Conservation (phyloP, 441 rosid genomes). For the Pelargonium fulgidum region DNA sequence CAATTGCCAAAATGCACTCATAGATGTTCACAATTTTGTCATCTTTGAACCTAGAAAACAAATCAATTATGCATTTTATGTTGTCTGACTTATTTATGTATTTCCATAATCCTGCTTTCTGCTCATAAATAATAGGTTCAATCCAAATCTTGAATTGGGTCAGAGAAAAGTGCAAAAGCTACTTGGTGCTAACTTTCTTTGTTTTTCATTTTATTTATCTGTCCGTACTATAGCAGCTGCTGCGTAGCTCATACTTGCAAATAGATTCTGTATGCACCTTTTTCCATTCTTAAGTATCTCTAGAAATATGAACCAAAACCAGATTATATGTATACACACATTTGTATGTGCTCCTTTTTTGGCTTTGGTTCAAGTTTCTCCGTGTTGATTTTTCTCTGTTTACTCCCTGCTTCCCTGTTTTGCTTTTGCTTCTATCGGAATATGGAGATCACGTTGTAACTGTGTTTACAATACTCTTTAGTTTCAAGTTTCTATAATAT, state of each 20-base stretch:
- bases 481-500: not conserved
- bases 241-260: not conserved
- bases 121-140: no score
- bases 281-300: not conserved
- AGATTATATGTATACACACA: not conserved
- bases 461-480: not conserved
- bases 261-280: no score
- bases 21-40: not conserved
- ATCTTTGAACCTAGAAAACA: not conserved
- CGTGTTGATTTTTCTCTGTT: not conserved
- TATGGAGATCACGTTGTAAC: not conserved
- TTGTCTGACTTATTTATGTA: not conserved
- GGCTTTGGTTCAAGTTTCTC: not conserved
- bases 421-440: not conserved
- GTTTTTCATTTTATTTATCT: not conserved
- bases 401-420: not conserved
- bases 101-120: not conserved
- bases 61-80: not conserved
- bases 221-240: not conserved
- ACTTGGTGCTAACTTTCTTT: not conserved
- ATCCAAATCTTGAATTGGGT: not conserved
- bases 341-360: not conserved
- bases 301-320: not conserved
- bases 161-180: not conserved
- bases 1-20: conserved; percentile 8